A percentile compares a stretch with the other conserved stretches of the same genome.
Conservation (phyloP, 139 green algal species). For the Diplosphaera chodatii region DNA sequence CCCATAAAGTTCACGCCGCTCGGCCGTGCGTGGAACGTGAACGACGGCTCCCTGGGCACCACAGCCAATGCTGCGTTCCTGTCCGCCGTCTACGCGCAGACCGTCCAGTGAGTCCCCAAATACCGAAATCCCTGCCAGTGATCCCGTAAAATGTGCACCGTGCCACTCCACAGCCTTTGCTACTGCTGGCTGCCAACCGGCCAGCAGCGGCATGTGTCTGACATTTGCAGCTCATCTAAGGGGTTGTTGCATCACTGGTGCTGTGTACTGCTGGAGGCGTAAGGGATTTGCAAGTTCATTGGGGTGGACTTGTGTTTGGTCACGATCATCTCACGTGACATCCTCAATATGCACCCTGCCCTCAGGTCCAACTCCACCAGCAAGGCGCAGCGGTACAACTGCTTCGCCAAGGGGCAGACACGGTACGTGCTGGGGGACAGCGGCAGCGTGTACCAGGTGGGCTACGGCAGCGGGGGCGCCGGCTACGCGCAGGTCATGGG, state of each 20-base stretch:
- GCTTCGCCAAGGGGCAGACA: constrained; percentile 50
- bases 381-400: constrained; percentile 32
- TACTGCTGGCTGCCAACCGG: no score
- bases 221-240: no score
- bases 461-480: constrained; percentile 40
- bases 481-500: constrained; percentile 43
- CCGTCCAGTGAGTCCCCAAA: constrained; percentile 11
- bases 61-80: constrained; percentile 56
- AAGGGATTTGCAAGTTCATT: no score
- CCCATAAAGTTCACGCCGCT: constrained; percentile 33
- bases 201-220: no score
- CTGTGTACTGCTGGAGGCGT: no score
- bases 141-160: no score
- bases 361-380: not conserved
- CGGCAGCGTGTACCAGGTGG: constrained; percentile 26
- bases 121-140: no score
- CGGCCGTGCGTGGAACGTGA: constrained; percentile 42
- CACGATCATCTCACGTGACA: no score
- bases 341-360: no score
- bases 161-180: no score
- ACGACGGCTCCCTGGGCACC: constrained; percentile 35
- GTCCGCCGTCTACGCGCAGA: constrained; percentile 30
- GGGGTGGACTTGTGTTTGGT: no score
- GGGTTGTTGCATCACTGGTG: no score
- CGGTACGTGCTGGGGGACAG: constrained; percentile 57